Evolutionary conservation across 108 stramenopile genomes (phyloP), one percentile per base, ranked within the genome.

Genomic region (Parietichytrium sp.): DNA sequence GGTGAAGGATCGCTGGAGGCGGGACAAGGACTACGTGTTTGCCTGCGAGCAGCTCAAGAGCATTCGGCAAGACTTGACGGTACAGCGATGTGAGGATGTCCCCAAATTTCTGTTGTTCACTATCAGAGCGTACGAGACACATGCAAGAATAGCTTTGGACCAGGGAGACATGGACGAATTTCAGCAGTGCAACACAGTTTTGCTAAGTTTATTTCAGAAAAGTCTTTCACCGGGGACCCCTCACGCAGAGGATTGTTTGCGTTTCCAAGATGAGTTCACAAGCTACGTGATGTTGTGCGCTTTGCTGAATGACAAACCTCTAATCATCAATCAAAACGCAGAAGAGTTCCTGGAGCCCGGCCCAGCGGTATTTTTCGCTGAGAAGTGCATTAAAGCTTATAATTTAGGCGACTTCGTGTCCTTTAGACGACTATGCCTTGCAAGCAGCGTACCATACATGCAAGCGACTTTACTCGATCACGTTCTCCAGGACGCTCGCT

Each of bases 21-120:
- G 82, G 47, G 83, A 90, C 12, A 92, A 93, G 79, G 92, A 93
- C 83, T 95, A 93, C 87, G 91, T 87, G 45, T 95, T 85, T 61
- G 91, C 90, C n/a, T 93, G 91, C 79, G 92, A 91, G 51, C 94
- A 95, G 82, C 87, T 95, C 48, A 95, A 95, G 81, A 88, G 90
- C 77, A 86, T 95, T 8, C 91, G 94, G 26, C 94, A 95, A 84
- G 94, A 95, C 79, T 48, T 95, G 4, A 93, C 91, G 18, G 94
- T 95, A 29, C 94, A 95, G 51, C 61, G 42, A 6, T 72, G 55
- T 86, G 87, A 52, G 78, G 89, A 91, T 52, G 80, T 79, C 89
- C 88, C 79, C 88, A 87, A 4, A 23, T 36, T 29, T 52, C 48
- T 49, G 20, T 48, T 78, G 10, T 55, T 81, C 18, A 80, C 87